A percentile compares a stretch with the other conserved stretches of the same genome.
Conservation (phyloP, 441 rosid genomes). For the Syzygium malaccense region DNA sequence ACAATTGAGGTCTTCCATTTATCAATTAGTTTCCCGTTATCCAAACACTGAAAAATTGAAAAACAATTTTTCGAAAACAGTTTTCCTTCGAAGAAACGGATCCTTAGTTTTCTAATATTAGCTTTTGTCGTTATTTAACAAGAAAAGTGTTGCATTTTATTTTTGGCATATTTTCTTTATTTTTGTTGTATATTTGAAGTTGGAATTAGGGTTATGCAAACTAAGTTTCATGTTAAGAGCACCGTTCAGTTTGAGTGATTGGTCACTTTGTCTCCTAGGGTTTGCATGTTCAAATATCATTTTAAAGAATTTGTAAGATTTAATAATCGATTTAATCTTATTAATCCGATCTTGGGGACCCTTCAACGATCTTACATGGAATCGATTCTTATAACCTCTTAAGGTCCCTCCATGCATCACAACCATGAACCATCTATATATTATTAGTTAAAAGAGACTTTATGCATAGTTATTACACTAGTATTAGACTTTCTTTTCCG, state of each 20-base stretch:
- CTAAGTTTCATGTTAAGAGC: background rate
- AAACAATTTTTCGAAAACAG: too few species aligned
- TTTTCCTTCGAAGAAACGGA: too few species aligned
- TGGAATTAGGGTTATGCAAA: rapidly evolving
- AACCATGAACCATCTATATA: background rate
- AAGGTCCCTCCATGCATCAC: background rate
- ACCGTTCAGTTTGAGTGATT: background rate
- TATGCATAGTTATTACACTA: background rate
- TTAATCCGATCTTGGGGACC: background rate
- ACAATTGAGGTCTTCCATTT: too few species aligned
- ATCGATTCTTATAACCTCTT: background rate
- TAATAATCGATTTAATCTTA: background rate
- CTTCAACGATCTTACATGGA: background rate
- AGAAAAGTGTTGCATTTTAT: too few species aligned
- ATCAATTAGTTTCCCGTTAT: too few species aligned
- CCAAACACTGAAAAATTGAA: too few species aligned
- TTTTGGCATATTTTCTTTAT: background rate
- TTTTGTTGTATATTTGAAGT: background rate
- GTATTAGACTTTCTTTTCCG: too few species aligned
- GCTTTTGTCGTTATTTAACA: too few species aligned
- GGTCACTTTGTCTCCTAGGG: background rate
- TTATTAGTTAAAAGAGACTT: background rate
- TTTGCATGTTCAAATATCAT: background rate
- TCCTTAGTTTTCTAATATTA: too few species aligned
- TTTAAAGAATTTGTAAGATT: background rate